Base-by-base conservation (phyloP, 1,284 basidiomycete species). In the Ceratobasidium sp. region DNA sequence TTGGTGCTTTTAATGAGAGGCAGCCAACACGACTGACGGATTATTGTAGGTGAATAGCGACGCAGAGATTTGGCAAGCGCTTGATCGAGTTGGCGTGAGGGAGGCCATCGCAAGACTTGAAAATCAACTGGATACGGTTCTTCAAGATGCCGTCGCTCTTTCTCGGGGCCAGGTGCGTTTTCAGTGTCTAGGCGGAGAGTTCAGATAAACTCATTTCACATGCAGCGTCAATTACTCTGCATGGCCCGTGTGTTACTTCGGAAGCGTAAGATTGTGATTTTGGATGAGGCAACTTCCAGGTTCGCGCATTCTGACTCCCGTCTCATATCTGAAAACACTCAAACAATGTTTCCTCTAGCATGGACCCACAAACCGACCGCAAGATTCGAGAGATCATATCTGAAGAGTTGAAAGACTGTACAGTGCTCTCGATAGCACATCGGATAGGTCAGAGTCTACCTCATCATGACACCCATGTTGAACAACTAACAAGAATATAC, bases 51-150 rank as follows among this genome's bases (percentile, higher is more conserved):
- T 39, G 18, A 57, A 12, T 28, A 10, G 55, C n/a, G 55, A 57
- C n/a, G 59, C 28, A 6, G 43, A 61, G 18, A 61, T 61, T 26
- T 61, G 59, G 59, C 59, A 61, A 34, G 59, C 59, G n/a, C 59
- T 61, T 30, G 59, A 61, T 4, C 59, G 45, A 23, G 59, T 61
- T 18, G 43, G 43, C 10, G 48, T 61, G 59, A 61, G 43, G 30
- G 59, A 48, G 4, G 43, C 41, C 9, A 45, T 61, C 4, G 21
- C 59, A 10, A 45, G 43, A 9, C 59, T 61, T 21, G 59, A 61
- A n/a, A 34, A 45, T 16, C 43, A 48, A 34, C 28, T 61, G 16
- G 59, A 61, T n/a, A 46, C 59, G 1, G 59, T 61, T 0, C 34
- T 61, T 9, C 28, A 61, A 34, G 59, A 61, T 45, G 23, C 43